These are phyloP conservation scores for Lactarius hatsudake DNA, from an alignment of 768 basidiomycete genomes.

Conservation along the genomic window DNA sequence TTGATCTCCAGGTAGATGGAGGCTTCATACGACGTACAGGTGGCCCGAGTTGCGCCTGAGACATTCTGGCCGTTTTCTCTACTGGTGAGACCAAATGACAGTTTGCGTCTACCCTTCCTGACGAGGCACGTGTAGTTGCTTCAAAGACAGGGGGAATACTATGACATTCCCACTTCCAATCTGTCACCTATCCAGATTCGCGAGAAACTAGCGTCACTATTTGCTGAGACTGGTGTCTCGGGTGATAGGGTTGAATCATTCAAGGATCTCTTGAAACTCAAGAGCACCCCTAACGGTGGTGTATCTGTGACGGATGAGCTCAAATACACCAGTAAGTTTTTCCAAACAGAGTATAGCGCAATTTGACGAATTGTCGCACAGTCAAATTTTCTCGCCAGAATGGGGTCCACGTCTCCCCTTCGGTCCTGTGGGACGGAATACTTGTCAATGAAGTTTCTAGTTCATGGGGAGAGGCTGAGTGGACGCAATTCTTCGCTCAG, in stretches of 20 bases:
- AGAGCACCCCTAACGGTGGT: slow-evolving; percentile 71
- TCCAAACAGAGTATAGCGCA: background rate
- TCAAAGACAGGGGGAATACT: slow-evolving; percentile 73
- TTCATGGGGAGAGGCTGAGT: slow-evolving; percentile 78
- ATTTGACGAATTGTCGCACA: slow-evolving; percentile 32
- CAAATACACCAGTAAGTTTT: slow-evolving; percentile 77
- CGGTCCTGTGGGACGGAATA: slow-evolving; percentile 73
- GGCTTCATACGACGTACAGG: slow-evolving; percentile 39
- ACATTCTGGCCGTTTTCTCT: slow-evolving; percentile 78
- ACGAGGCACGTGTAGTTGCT: slow-evolving; percentile 55
- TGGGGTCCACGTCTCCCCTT: slow-evolving; percentile 87
- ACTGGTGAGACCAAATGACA: slow-evolving; percentile 41
- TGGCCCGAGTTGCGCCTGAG: slow-evolving; percentile 66
- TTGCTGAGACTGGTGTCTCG: slow-evolving; percentile 48
- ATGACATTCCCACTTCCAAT: slow-evolving; percentile 66
- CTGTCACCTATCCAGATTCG: slow-evolving; percentile 72
- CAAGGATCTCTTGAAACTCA: slow-evolving; percentile 59
- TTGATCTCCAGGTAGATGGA: background rate
- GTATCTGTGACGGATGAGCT: slow-evolving; percentile 80
- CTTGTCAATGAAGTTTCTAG: slow-evolving; percentile 72
- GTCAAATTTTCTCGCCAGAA: slow-evolving; percentile 93
- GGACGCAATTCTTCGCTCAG: slow-evolving; percentile 67
- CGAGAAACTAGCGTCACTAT: slow-evolving; percentile 64
- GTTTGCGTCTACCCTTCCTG: background rate
- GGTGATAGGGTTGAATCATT: slow-evolving; percentile 50